These are phyloP conservation scores for Cyamopsis tetragonoloba DNA, from an alignment of 306 rosid species.

Conservation along the genomic window DNA sequence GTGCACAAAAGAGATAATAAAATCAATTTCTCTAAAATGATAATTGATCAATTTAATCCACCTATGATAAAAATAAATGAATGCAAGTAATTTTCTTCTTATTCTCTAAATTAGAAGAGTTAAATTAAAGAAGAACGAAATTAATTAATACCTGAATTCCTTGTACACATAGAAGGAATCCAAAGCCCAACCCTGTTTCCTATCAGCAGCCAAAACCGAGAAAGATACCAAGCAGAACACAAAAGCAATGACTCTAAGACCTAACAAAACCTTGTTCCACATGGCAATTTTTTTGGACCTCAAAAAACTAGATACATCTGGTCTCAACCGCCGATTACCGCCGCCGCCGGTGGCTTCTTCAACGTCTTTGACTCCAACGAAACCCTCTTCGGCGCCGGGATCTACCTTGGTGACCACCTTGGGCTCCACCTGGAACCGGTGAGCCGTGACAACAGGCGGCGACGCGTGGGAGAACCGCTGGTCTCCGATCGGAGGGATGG, in stretches of 20 bases:
- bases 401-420: conserved; percentile 49
- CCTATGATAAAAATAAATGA: not conserved
- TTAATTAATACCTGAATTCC: conserved; percentile 56
- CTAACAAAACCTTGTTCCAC: conserved; percentile 48
- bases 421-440: conserved; percentile 51
- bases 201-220: conserved; percentile 70
- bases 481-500: conserved; percentile 22
- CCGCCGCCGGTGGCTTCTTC: conserved; percentile 17
- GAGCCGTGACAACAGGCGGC: conserved; percentile 35
- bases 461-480: conserved; percentile 8
- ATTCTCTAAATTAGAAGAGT: too few relatives aligned
- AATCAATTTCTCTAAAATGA: too few relatives aligned
- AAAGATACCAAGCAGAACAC: conserved; percentile 58
- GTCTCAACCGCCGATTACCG: conserved; percentile 42
- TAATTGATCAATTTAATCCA: too few relatives aligned
- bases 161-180: conserved; percentile 68
- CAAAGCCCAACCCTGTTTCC: conserved; percentile 63
- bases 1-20: too few relatives aligned
- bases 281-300: conserved; percentile 30
- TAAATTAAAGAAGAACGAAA: not conserved
- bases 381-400: conserved; percentile 47
- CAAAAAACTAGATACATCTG: conserved; percentile 33
- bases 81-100: not conserved
- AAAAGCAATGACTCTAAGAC: conserved; percentile 47
- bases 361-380: conserved; percentile 25